These are phyloP conservation scores for Solanum stenotomum DNA, from an alignment of 257 asterid species.

Conservation along the genomic window DNA sequence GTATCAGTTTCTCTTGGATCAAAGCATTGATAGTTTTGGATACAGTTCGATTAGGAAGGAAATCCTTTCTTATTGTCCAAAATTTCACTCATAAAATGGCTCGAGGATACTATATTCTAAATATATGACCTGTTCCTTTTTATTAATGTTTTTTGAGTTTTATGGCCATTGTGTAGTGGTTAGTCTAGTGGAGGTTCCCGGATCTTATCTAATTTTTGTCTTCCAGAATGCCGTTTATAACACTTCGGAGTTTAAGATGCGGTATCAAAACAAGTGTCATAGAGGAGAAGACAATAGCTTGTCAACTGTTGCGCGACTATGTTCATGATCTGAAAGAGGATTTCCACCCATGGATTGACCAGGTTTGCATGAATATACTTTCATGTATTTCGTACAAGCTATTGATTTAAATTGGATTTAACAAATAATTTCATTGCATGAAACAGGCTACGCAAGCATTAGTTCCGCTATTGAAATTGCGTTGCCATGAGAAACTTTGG, in stretches of 20 bases:
- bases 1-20: neutral
- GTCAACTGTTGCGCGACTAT: constrained; percentile 91
- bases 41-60: neutral
- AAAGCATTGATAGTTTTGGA: neutral
- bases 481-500: neutral
- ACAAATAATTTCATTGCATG: neutral
- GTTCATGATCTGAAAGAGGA: constrained; percentile 98
- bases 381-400: neutral
- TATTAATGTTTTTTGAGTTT: neutral
- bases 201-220: neutral
- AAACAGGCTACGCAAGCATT: constrained; percentile 44
- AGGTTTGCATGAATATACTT: constrained; percentile 43
- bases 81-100: neutral
- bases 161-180: neutral
- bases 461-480: neutral
- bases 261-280: constrained; percentile 60
- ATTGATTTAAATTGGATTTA: neutral
- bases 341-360: constrained; percentile 96
- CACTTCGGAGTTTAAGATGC: neutral
- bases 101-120: neutral
- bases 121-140: neutral
- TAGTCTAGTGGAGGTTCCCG: neutral
- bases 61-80: neutral
- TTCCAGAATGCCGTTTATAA: constrained; percentile 27
- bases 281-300: constrained; percentile 97